Evolutionary conservation across 345 rosid species (phyloP), one percentile per base, ranked within the genome.

Genomic region (Eucalyptus tenuipes): DNA sequence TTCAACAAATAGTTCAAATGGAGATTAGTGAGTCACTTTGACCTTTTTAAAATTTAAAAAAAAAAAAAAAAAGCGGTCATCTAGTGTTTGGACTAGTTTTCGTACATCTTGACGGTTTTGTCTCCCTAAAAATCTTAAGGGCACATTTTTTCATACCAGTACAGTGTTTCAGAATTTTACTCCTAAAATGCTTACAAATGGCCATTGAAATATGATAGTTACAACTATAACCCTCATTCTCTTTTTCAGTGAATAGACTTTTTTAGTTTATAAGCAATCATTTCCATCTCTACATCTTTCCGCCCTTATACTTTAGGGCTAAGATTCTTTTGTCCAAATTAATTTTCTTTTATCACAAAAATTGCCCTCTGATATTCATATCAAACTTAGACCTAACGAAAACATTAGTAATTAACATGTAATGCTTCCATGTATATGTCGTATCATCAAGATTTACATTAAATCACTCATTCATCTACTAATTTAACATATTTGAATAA

Each of bases 361-460:
- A 40, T 37, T 2, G 8, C 3, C 15, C 47, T 11, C 4, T 20
- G 0, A 64, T 0, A 14, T 64, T 64, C 18, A n/a, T 14, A 64
- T n/a, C 75, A n/a, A 64, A 64, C 0, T 64, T 0, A n/a, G 15
- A n/a, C 75, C 75, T n/a, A 75, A 40, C 8, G 0, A 12, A 75
- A 37, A 40, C 82, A 75, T 75, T 2, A 6, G 2, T 75, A 40
- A 75, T 40, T 37, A 75, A 75, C 82, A 6, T 20, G 45, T 37
- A 75, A 75, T 75, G 47, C 27, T 22, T 40, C 82, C 82, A 40
- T 75, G 47, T 37, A 20, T 75, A 18, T 37, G 3, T 40, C 0
- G 3, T 75, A 10, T 20, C 47, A 75, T 75, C 47, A 22, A 40
- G 47, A 75, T 37, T 12, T 40, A 75, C 47, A 75, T 75, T 37